Evolutionary conservation across 345 rosid species (phyloP), one percentile per base, ranked within the genome.

Genomic region (Dipteronia sinensis): DNA sequence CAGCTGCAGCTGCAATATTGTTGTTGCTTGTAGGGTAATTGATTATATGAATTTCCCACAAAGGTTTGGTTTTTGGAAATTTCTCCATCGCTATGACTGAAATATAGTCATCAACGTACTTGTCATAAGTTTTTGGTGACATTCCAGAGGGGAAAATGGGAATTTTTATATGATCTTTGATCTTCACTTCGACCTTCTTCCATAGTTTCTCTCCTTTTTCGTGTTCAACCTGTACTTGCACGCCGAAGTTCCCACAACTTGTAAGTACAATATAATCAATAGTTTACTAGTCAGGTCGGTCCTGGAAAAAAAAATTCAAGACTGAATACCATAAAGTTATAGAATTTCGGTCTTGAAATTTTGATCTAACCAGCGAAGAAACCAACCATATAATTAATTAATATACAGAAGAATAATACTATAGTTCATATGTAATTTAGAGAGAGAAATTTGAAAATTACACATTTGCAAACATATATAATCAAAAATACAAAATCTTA

Each of bases 21-120:
- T 71, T 31, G 10, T 67, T 42, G 10, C n/a, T 83, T 16, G 88
- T 75, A 2, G 84, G 88, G 71, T 58, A 81, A 4, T 75, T 81
- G 22, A 87, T 6, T 55, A 85, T 4, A 31, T 85, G 87, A 47
- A 85, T 63, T 68, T 85, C 85, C 90, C 90, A 87, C 6, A 79
- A 65, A 0, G 83, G 85, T 49, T 62, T 76, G 69, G 20, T 46
- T 71, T 53, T 53, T 10, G 77, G 82, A 2, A 85, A 38, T 20
- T 59, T 46, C 53, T 81, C 75, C 51, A 51, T 34, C 4, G 79
- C 74, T 29, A 73, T 20, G 8, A 69, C 27, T 7, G 87, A 75
- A 10, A 87, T 29, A 59, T 85, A 85, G 4, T 80, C 68, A n/a
- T 73, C 64, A 4, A 83, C 23, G 69, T 25, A 69, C 13, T 73